Conservation (phyloP, 306 rosid species). For the Fagus sylvatica region DNA sequence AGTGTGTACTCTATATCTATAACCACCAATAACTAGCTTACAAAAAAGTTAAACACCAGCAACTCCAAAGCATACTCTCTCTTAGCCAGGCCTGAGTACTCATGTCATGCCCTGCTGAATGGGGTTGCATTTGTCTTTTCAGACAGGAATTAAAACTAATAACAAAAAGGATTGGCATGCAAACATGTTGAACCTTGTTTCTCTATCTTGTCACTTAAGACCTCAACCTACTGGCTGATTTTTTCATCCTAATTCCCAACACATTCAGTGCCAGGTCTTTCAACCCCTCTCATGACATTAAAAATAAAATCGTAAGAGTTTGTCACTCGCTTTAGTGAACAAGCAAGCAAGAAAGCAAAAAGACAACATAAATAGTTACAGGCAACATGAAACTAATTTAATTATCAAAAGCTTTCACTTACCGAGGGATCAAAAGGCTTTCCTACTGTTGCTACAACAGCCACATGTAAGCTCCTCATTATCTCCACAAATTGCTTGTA, state of each 20-base stretch:
- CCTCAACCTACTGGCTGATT: background rate
- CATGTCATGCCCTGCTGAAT: background rate
- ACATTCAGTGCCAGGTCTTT: background rate
- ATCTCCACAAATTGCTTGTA: conserved; percentile 91
- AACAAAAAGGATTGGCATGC: background rate
- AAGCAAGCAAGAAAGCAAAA: conserved; percentile 7
- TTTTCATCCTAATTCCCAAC: conserved; percentile 4
- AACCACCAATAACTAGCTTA: background rate
- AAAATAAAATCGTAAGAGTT: background rate
- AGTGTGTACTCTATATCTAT: too few species aligned
- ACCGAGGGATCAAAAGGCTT: conserved; percentile 90
- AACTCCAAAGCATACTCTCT: background rate
- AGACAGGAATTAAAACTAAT: background rate
- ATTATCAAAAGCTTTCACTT: conserved; percentile 34
- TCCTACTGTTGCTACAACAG: conserved; percentile 73
- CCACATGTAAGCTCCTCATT: conserved; percentile 69
- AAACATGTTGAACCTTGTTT: background rate
- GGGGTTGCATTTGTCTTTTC: background rate
- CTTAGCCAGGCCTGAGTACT: background rate
- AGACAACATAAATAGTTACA: background rate
- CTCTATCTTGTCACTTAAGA: background rate
- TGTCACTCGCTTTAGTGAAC: background rate
- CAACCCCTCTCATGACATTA: background rate
- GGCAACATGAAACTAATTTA: conserved; percentile 1
- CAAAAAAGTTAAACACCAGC: background rate